Conservation (phyloP, 1,284 basidiomycete genomes). For the Stygiomarasmius scandens region DNA sequence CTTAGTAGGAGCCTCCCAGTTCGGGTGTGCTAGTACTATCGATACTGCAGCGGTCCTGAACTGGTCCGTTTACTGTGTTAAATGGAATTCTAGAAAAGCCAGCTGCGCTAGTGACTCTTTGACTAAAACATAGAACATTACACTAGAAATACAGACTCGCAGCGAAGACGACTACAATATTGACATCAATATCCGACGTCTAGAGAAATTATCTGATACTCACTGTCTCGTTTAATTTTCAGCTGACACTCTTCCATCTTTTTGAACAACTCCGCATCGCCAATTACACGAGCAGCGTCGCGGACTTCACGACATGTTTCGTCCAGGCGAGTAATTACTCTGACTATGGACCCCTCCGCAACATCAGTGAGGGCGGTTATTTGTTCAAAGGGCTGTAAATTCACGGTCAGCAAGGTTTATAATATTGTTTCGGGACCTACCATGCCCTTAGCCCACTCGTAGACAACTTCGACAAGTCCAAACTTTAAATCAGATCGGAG, state of each 20-base stretch:
- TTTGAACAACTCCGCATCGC: slow-evolving; percentile 92
- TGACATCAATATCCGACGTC: too few relatives aligned
- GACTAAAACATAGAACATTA: neutral
- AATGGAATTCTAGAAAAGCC: too few relatives aligned
- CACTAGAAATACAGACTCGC: slow-evolving; percentile 84
- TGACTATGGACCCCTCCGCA: slow-evolving; percentile 95
- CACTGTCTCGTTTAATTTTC: slow-evolving; percentile 93
- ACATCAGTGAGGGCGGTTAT: slow-evolving; percentile 94
- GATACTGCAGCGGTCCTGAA: too few relatives aligned
- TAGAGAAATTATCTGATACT: slow-evolving; percentile 36
- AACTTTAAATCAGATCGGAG: slow-evolving; percentile 80
- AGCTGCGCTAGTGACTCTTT: too few relatives aligned
- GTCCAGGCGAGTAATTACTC: slow-evolving; percentile 94
- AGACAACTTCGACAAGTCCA: slow-evolving; percentile 93
- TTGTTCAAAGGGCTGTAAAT: slow-evolving; percentile 87
- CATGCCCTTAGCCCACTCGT: slow-evolving; percentile 99
- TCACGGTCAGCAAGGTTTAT: too few relatives aligned
- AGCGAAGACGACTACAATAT: slow-evolving; percentile 79
- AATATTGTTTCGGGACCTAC: slow-evolving; percentile 49
- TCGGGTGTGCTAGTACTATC: too few relatives aligned
- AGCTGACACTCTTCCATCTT: slow-evolving; percentile 97
- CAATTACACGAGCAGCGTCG: slow-evolving; percentile 97
- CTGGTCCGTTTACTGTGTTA: too few relatives aligned
- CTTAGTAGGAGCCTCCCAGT: too few relatives aligned
- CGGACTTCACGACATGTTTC: slow-evolving; percentile 97